Evolutionary conservation across 2,329 filamentous ascomycete genomes (phyloP).

Genomic region (Alternaria sp.): DNA sequence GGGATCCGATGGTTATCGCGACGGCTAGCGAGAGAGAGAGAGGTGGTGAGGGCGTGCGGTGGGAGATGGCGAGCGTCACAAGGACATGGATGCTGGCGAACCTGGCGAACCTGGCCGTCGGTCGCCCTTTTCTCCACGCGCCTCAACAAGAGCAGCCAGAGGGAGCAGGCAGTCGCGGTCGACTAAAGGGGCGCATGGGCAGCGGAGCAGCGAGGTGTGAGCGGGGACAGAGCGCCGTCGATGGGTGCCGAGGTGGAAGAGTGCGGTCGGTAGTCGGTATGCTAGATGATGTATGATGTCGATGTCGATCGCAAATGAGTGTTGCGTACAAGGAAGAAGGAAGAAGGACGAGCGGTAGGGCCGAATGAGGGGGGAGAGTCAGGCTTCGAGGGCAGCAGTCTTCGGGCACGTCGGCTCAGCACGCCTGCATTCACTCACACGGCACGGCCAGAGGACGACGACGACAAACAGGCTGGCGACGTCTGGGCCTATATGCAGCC

Average conservation of each 20-base stretch:
- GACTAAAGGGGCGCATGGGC: slow-evolving; percentile 24
- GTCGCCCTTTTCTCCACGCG: slow-evolving; percentile 19
- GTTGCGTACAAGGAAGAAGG: slow-evolving; percentile 18
- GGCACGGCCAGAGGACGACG: neutral
- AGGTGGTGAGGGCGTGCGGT: slow-evolving; percentile 27
- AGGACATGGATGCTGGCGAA: slow-evolving; percentile 47
- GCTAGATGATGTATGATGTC: slow-evolving; percentile 34
- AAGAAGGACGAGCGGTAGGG: slow-evolving; percentile 30
- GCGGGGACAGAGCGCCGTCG: slow-evolving; percentile 10
- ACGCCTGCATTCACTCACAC: slow-evolving; percentile 10
- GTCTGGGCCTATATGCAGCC: slow-evolving; percentile 26
- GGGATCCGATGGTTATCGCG: slow-evolving; percentile 27
- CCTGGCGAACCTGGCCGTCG: slow-evolving; percentile 25
- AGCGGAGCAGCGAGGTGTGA: slow-evolving; percentile 17
- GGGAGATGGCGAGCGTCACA: slow-evolving; percentile 49
- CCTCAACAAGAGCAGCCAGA: slow-evolving; percentile 25
- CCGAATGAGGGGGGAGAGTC: slow-evolving; percentile 29
- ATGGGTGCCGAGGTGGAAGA: slow-evolving; percentile 18
- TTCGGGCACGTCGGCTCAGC: slow-evolving; percentile 26
- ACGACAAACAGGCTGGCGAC: slow-evolving; percentile 14
- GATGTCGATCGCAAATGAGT: slow-evolving; percentile 27
- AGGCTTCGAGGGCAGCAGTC: slow-evolving; percentile 13
- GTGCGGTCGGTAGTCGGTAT: neutral
- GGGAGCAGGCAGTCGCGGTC: slow-evolving; percentile 25
- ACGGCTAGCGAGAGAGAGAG: slow-evolving; percentile 22